phyloP scores from a whole-genome alignment of 2,329 filamentous ascomycete genomes.

The Tolypocladium tundrense region DNA sequence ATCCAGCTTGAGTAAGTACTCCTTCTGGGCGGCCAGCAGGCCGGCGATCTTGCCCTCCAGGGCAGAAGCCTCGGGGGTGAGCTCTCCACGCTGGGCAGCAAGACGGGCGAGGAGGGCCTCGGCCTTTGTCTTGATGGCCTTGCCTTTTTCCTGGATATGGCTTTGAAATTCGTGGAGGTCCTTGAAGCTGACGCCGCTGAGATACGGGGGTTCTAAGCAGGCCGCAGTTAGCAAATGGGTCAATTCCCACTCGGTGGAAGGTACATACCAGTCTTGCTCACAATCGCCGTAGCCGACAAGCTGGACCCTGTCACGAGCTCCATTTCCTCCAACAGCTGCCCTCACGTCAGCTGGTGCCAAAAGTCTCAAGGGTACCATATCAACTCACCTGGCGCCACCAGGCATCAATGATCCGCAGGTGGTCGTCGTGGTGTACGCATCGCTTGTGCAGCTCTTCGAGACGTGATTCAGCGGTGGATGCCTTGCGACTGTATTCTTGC shows the following conservation, averaged over 20 bases:
- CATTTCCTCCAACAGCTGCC: conserved; percentile 53
- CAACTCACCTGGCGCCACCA: conserved; percentile 84
- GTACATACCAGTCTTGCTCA: conserved; percentile 13
- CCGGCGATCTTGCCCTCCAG: conserved; percentile 67
- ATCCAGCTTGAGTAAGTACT: conserved; percentile 66
- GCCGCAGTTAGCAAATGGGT: conserved; percentile 11
- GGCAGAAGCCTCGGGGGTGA: conserved; percentile 58
- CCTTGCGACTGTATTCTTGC: conserved; percentile 94
- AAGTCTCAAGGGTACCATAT: neutral
- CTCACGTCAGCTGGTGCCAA: conserved; percentile 1
- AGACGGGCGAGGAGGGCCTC: conserved; percentile 55
- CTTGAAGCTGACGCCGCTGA: conserved; percentile 51
- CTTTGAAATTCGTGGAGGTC: conserved; percentile 64
- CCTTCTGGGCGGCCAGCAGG: conserved; percentile 74
- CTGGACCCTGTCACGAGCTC: conserved; percentile 45
- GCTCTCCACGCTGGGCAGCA: conserved; percentile 37
- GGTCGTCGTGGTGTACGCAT: conserved; percentile 79
- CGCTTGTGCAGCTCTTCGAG: conserved; percentile 72
- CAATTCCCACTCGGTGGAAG: neutral
- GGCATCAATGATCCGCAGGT: conserved; percentile 77
- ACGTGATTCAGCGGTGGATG: conserved; percentile 67
- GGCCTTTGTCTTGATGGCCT: conserved; percentile 65
- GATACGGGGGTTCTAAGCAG: conserved; percentile 39
- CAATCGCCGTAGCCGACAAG: conserved; percentile 15
- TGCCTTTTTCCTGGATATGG: conserved; percentile 68